Percentiles rank a stretch among this genome's conserved stretches.
phyloP scores from a whole-genome alignment of 345 rosid species.

The Iberis pinnata region DNA sequence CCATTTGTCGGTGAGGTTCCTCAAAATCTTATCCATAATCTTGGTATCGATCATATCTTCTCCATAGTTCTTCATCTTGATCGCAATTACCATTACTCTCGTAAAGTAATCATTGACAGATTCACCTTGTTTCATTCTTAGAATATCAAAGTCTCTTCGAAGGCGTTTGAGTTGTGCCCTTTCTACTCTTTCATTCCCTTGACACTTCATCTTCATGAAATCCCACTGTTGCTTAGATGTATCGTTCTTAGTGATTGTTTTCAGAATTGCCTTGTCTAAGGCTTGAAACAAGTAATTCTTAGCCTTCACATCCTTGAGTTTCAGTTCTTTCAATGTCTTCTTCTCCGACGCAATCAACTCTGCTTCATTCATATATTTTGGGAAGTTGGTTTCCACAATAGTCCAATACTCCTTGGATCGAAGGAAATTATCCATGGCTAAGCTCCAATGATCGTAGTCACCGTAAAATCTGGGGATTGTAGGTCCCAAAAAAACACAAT shows the following conservation, averaged over 20 bases:
- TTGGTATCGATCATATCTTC: not conserved
- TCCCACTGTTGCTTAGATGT: not conserved
- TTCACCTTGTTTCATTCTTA: not conserved
- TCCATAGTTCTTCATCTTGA: not conserved
- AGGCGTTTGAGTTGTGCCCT: not conserved
- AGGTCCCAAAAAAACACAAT: too few relatives aligned
- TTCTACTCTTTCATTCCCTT: not conserved
- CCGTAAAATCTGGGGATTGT: conserved; percentile 5
- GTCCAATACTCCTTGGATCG: conserved; percentile 15
- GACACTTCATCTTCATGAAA: not conserved
- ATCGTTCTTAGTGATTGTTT: not conserved
- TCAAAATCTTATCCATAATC: not conserved
- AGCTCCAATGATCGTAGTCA: conserved; percentile 10
- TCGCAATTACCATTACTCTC: not conserved
- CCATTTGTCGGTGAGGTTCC: not conserved
- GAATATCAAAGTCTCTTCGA: not conserved
- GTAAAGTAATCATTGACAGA: not conserved
- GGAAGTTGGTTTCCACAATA: not conserved
- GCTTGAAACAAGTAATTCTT: not conserved
- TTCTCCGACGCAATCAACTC: not conserved
- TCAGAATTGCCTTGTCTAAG: not conserved
- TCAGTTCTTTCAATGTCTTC: not conserved
- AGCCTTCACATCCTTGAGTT: not conserved
- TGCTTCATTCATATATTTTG: fast-evolving
- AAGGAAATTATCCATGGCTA: conserved; percentile 14